Evolutionary conservation across 2,329 filamentous ascomycete genomes (phyloP), one percentile per base, ranked within the genome.

Genomic region (Hansfordia pulvinata): DNA sequence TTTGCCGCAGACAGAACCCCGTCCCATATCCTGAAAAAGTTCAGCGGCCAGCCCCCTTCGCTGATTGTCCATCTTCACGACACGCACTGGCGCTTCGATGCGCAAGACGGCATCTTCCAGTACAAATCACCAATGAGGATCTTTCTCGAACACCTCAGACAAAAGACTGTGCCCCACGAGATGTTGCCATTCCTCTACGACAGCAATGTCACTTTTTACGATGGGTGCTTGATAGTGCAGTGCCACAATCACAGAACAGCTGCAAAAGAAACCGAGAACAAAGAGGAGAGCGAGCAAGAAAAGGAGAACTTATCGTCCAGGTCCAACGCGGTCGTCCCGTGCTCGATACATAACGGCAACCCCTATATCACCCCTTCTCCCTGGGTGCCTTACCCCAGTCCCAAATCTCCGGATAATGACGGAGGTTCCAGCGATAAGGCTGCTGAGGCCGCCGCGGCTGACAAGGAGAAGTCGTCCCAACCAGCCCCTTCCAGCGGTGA

Each of bases 201-300:
- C 25, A 62, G 64, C 11, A 72, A 74, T 12, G 78, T 93, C 10
- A 64, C 67, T 8, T 96, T 93, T 47, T 98, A 96, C 48, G 86
- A 96, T 50, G 85, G 81, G 17, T 93, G 88, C 45, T 66, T 98
- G 30, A 96, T 98, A 39, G 85, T 98, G 19, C 78, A 93, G 50
- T 62, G 96, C n/a, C 71, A 93, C 42, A 83, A 96, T 47, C 82
- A 93, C 56, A 82, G 80, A 42, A 73, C 77, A 1, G 59, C 59
- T 21, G 63, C n/a, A n/a, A n/a, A n/a, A n/a, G n/a, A n/a, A n/a
- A n/a, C n/a, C n/a, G n/a, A n/a, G n/a, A n/a, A n/a, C n/a, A n/a
- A n/a, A n/a, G n/a, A n/a, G n/a, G n/a, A n/a, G n/a, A n/a, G n/a
- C n/a, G n/a, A n/a, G n/a, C n/a, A n/a, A n/a, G n/a, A n/a, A n/a